phyloP scores from a whole-genome alignment of 164 flowering plant genomes.

The Annona squamosa region DNA sequence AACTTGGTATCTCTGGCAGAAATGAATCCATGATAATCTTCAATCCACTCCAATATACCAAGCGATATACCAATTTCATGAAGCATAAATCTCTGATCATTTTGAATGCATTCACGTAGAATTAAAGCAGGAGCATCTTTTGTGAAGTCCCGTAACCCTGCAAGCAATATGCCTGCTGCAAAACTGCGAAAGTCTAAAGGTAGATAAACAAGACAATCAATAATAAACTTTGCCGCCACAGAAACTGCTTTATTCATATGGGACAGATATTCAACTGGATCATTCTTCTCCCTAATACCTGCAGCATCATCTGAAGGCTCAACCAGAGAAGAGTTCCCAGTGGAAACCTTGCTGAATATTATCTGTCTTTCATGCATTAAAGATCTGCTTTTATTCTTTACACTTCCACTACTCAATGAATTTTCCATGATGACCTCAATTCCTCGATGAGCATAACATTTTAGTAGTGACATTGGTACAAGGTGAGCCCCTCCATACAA shows the following conservation, averaged over 20 bases:
- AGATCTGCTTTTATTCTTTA: conserved; percentile 7
- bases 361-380: conserved; percentile 13
- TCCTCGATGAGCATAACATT: conserved; percentile 53
- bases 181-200: conserved; percentile 72
- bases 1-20: conserved; percentile 20
- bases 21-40: conserved; percentile 49
- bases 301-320: background rate
- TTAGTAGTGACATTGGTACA: conserved; percentile 63
- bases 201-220: conserved; percentile 65
- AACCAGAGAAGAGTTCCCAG: conserved; percentile 2
- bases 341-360: conserved; percentile 8
- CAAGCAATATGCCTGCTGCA: conserved; percentile 69
- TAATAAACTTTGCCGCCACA: conserved; percentile 48
- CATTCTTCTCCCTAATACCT: conserved; percentile 5
- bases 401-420: conserved; percentile 25
- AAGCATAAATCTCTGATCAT: conserved; percentile 64
- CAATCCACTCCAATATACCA: conserved; percentile 75
- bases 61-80: conserved; percentile 88
- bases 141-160: conserved; percentile 44
- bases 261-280: conserved; percentile 2
- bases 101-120: conserved; percentile 48
- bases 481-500: conserved; percentile 58
- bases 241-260: conserved; percentile 19
- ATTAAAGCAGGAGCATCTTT: conserved; percentile 56
- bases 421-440: conserved; percentile 61